Evolutionary conservation across 1,284 basidiomycete genomes (phyloP).

Genomic region (Cryptococcus hybrid): DNA sequence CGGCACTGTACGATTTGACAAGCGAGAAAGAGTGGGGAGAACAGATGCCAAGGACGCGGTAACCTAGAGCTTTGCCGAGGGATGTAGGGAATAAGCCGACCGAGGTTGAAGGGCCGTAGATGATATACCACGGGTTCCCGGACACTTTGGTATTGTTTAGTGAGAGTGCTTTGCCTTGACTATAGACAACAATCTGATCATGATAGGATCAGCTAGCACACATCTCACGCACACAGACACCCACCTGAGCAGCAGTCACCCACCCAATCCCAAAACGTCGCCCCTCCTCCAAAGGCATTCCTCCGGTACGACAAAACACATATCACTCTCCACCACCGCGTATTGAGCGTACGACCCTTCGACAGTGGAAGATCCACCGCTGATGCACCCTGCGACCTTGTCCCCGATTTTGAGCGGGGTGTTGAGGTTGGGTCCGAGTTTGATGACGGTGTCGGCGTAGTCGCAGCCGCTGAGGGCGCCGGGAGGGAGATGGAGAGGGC

Average conservation of each 20-base stretch:
- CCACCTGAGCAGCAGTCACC: conserved; percentile 45
- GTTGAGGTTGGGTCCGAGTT: conserved; percentile 44
- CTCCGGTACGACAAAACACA: conserved; percentile 26
- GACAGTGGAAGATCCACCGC: conserved; percentile 46
- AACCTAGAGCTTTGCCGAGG: conserved; percentile 12
- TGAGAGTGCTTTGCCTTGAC: conserved; percentile 40
- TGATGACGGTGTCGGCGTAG: conserved; percentile 52
- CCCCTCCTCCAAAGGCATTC: conserved; percentile 47
- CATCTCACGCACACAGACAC: neutral
- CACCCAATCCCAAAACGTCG: conserved; percentile 50
- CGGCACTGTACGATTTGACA: conserved; percentile 52
- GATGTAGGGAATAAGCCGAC: too few species aligned
- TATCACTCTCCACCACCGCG: conserved; percentile 32
- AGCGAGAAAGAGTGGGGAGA: conserved; percentile 51
- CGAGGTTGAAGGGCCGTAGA: too few species aligned
- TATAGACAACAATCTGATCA: conserved; percentile 36
- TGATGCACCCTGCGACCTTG: conserved; percentile 53
- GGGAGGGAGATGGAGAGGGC: conserved; percentile 8
- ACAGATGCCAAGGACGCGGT: conserved; percentile 22
- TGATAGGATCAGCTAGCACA: conserved; percentile 10
- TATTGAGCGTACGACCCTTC: conserved; percentile 51
- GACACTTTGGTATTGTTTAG: too few species aligned
- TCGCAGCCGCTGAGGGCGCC: conserved; percentile 53
- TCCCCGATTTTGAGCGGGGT: conserved; percentile 50
- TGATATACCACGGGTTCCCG: conserved; percentile 10